Evolutionary conservation across 352 stramenopile genomes (phyloP).

Genomic region (Phytophthora pini): DNA sequence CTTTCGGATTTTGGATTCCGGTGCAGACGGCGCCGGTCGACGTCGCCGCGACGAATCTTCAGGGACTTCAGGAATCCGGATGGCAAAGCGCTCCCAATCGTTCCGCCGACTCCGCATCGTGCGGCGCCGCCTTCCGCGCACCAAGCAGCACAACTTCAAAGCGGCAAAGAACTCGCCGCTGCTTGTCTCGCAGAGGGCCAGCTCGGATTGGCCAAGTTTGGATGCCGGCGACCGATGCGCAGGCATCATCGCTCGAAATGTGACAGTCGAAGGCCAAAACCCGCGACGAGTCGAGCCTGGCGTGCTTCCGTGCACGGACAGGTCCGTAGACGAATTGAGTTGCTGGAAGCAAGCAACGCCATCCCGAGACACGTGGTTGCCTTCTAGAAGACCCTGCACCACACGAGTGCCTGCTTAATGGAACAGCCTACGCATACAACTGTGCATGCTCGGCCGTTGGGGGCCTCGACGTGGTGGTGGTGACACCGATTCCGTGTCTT

Average conservation of each 20-base stretch:
- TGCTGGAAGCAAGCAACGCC: slow-evolving; percentile 6
- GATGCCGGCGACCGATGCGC: slow-evolving; percentile 1
- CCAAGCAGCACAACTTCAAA: slow-evolving; percentile 29
- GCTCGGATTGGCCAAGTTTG: slow-evolving; percentile 1
- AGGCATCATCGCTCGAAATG: slow-evolving; percentile 17
- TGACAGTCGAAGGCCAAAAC: slow-evolving; percentile 27
- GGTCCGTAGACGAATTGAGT: slow-evolving; percentile 24
- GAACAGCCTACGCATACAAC: not conserved
- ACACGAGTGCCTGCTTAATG: too few species aligned
- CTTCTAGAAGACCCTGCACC: too few species aligned
- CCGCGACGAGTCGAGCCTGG: slow-evolving; percentile 25
- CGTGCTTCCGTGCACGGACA: slow-evolving; percentile 8
- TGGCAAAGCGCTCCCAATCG: slow-evolving; percentile 16
- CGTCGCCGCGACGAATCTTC: slow-evolving; percentile 24
- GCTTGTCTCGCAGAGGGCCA: slow-evolving; percentile 1
- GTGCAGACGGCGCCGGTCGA: slow-evolving; percentile 5
- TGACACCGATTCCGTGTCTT: not conserved
- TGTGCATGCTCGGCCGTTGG: not conserved
- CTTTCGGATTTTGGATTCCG: slow-evolving; percentile 3
- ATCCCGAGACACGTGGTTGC: too few species aligned
- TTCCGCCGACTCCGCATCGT: slow-evolving; percentile 1
- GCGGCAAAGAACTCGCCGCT: slow-evolving; percentile 8
- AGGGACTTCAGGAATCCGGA: slow-evolving; percentile 30
- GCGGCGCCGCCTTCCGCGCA: slow-evolving; percentile 3
- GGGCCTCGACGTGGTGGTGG: too few species aligned